Conservation (phyloP, 2,329 filamentous ascomycete genomes). For the Alternaria sp. region DNA sequence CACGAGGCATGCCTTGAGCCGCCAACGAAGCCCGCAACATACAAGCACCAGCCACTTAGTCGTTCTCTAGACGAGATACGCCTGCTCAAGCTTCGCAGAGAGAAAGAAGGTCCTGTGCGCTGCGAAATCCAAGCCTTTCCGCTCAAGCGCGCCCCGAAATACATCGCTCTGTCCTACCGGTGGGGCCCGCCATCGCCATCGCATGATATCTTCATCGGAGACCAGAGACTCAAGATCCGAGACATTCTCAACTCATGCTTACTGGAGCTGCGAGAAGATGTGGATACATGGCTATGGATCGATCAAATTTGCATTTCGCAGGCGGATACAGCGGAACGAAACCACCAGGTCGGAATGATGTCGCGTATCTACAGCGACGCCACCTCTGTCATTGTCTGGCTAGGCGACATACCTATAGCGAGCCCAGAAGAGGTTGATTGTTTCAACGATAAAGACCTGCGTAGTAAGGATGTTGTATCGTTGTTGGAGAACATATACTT, state of each 20-base stretch:
- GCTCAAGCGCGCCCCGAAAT: neutral
- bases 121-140: neutral
- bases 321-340: neutral
- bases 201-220: neutral
- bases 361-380: neutral
- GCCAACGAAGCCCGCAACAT: neutral
- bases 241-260: neutral
- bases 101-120: fast-evolving
- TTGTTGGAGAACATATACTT: too few species aligned
- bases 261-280: neutral
- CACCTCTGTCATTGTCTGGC: neutral
- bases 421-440: fast-evolving
- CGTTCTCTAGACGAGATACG: neutral
- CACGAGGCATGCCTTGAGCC: neutral
- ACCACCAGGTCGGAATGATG: neutral
- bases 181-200: neutral
- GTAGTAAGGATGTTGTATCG: too few species aligned
- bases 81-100: neutral
- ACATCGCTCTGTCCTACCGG: neutral
- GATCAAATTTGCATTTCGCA: neutral
- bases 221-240: neutral
- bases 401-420: fast-evolving
- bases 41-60: neutral
- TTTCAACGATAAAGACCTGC: neutral
- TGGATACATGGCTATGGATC: neutral